phyloP scores from a whole-genome alignment of 352 stramenopile genomes.

The Pythium plurisporium region DNA sequence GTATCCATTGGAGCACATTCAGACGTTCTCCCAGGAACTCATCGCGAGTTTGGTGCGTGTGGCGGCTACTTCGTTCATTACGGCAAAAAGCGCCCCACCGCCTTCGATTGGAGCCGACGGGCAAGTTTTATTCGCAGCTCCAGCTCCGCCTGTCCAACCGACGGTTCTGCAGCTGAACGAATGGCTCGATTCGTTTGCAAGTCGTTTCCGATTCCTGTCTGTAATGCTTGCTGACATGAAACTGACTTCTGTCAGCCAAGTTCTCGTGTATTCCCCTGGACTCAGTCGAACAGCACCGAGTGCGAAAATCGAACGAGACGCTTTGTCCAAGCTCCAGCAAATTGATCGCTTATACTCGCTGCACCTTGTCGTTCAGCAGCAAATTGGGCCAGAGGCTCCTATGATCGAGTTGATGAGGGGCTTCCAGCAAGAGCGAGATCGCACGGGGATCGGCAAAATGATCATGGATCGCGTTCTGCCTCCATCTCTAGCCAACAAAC shows the following conservation, averaged over 20 bases:
- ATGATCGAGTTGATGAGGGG: slow-evolving; percentile 20
- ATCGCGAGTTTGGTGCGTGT: slow-evolving; percentile 49
- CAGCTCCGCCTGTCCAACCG: background rate
- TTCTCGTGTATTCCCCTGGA: slow-evolving; percentile 17
- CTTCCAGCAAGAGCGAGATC: slow-evolving; percentile 11
- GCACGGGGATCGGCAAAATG: background rate
- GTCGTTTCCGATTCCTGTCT: slow-evolving; percentile 41
- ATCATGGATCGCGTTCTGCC: slow-evolving; percentile 15
- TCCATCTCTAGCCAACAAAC: background rate
- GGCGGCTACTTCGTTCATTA: slow-evolving; percentile 13
- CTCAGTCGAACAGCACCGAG: background rate
- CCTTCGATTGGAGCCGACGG: background rate
- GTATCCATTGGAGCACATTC: slow-evolving; percentile 44
- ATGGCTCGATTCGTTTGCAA: slow-evolving; percentile 32
- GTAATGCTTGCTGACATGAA: slow-evolving; percentile 46
- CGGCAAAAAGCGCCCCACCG: background rate
- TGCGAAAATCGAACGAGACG: slow-evolving; percentile 35
- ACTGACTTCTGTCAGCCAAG: slow-evolving; percentile 18
- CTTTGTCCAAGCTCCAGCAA: slow-evolving; percentile 48
- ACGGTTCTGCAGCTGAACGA: slow-evolving; percentile 27
- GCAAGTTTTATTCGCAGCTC: background rate
- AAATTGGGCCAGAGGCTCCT: slow-evolving; percentile 15
- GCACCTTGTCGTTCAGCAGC: slow-evolving; percentile 28
- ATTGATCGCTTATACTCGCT: slow-evolving; percentile 68
- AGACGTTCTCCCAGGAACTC: slow-evolving; percentile 42